A percentile compares a stretch with the other conserved stretches of the same genome.
phyloP scores from a whole-genome alignment of 1,284 basidiomycete genomes.

The Trametes sp. region DNA sequence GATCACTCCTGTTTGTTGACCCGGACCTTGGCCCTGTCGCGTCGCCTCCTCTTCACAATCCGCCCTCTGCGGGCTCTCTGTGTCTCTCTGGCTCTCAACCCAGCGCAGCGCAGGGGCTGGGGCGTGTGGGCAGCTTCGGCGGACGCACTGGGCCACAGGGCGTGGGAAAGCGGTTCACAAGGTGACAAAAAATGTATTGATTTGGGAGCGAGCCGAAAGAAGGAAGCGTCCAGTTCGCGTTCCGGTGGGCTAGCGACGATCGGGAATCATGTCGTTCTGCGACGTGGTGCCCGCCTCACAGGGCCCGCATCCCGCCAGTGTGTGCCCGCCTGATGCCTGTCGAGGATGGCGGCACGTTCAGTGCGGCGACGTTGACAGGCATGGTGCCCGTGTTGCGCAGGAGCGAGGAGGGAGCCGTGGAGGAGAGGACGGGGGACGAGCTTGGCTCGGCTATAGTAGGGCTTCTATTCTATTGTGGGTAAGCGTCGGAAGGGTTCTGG shows the following conservation, averaged over 20 bases:
- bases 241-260: conserved; percentile 40
- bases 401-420: conserved; percentile 7
- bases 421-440: conserved; percentile 7
- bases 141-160: conserved; percentile 23
- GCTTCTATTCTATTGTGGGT: conserved; percentile 37
- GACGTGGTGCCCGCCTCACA: conserved; percentile 29
- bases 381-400: background rate
- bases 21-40: conserved; percentile 22
- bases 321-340: conserved; percentile 13
- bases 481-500: conserved; percentile 37
- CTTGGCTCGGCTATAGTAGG: conserved; percentile 30
- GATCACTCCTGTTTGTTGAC: conserved; percentile 28
- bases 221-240: conserved; percentile 33
- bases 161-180: conserved; percentile 38
- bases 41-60: conserved; percentile 9
- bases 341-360: background rate
- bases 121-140: conserved; percentile 5
- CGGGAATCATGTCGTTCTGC: conserved; percentile 38
- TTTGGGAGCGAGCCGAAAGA: conserved; percentile 33
- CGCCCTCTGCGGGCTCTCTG: conserved; percentile 7
- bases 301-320: conserved; percentile 13
- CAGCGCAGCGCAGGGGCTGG: background rate
- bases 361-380: background rate
- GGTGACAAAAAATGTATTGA: conserved; percentile 36
- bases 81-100: background rate